Conservation (phyloP, 75 land plant species). For the Cupressus sempervirens region DNA sequence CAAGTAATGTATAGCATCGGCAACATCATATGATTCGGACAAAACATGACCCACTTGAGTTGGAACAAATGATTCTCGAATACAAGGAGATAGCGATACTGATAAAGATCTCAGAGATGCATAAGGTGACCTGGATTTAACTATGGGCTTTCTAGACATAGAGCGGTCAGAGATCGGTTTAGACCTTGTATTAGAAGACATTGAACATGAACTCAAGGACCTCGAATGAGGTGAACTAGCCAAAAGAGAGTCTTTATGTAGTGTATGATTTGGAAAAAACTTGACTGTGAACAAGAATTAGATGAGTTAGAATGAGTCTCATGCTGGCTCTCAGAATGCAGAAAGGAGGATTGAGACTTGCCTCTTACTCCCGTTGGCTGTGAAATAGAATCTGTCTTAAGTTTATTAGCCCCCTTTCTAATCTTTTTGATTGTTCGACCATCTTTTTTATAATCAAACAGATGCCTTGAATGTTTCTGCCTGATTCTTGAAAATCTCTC, state of each 20-base stretch:
- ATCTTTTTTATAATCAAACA: background rate
- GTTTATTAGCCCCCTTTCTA: constrained; percentile 11
- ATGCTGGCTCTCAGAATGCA: constrained; percentile 13
- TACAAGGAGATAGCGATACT: constrained; percentile 20
- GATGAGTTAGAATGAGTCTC: background rate
- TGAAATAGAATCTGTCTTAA: background rate
- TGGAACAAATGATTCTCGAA: constrained; percentile 19
- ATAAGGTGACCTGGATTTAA: constrained; percentile 25
- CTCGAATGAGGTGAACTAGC: constrained; percentile 20
- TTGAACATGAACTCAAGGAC: constrained; percentile 26
- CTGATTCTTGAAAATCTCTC: constrained; percentile 5
- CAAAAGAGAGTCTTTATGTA: constrained; percentile 4
- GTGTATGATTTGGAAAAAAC: constrained; percentile 1
- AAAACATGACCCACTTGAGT: constrained; percentile 8
- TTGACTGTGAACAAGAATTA: constrained; percentile 1
- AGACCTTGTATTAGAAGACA: constrained; percentile 14
- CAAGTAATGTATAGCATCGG: background rate
- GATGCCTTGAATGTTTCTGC: background rate
- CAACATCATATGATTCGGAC: background rate
- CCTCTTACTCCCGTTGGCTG: constrained; percentile 9
- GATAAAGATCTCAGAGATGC: constrained; percentile 21
- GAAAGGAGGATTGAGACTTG: constrained; percentile 13
- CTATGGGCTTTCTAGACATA: constrained; percentile 14
- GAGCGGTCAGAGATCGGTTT: constrained; percentile 4
- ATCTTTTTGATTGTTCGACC: constrained; percentile 14